These are phyloP conservation scores for Aspergillus carlsbadensis DNA, from an alignment of 495 filamentous ascomycete genomes.

Conservation along the genomic window DNA sequence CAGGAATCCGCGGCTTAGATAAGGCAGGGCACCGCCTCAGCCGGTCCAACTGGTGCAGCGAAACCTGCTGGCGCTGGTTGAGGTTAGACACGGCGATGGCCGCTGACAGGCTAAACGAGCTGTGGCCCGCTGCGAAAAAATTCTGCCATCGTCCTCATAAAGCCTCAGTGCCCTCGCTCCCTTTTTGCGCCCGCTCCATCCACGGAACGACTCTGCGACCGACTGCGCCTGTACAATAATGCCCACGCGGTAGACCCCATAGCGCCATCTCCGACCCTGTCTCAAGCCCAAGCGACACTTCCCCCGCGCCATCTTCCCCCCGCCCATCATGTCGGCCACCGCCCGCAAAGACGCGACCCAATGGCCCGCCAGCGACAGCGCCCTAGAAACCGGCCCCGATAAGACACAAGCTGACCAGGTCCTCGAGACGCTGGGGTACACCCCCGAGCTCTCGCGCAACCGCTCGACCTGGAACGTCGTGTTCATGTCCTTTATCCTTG, in stretches of 20 bases:
- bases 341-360: not conserved
- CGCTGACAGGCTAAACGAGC: no score
- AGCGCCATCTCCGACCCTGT: not conserved
- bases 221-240: not conserved
- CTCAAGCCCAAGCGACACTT: not conserved
- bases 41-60: no score
- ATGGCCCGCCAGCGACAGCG: conserved; percentile 2
- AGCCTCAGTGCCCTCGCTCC: no score
- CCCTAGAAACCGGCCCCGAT: conserved; percentile 1
- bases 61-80: no score
- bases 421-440: conserved; percentile 50
- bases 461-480: conserved; percentile 44
- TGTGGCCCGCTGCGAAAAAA: no score
- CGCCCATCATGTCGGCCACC: not conserved
- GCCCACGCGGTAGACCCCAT: conserved; percentile 7
- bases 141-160: no score
- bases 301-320: not conserved
- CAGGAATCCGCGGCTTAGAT: not conserved
- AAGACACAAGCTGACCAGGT: conserved; percentile 19
- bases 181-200: no score
- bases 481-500: conserved; percentile 44
- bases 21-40: not conserved
- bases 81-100: no score
- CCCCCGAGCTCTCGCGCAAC: conserved; percentile 52
- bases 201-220: not conserved